Conservation (phyloP, 495 filamentous ascomycete genomes). For the Tuber melanosporum region DNA sequence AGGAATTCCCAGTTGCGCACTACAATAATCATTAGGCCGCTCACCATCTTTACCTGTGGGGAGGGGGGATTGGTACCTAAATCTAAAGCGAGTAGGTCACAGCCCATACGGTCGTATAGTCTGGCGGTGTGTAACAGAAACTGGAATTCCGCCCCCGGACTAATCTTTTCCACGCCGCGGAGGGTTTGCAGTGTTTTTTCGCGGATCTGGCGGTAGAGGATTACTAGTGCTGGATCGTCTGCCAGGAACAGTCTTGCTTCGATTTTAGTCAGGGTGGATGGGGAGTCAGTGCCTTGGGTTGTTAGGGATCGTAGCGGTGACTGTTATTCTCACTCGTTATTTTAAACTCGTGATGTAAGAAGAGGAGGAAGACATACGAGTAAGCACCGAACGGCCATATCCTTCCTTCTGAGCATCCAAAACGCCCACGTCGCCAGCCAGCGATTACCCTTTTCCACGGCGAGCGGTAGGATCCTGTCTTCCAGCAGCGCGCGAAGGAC, state of each 20-base stretch:
- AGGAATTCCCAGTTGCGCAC: conserved; percentile 87
- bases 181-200: conserved; percentile 80
- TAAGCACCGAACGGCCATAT: conserved; percentile 80
- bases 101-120: conserved; percentile 91
- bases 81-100: conserved; percentile 85
- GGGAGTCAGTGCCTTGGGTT: conserved; percentile 44
- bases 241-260: conserved; percentile 69
- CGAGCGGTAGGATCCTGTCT: conserved; percentile 71
- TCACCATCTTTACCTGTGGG: background rate
- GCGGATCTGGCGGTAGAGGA: conserved; percentile 80
- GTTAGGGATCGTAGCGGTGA: conserved; percentile 71
- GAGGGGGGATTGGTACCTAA: conserved; percentile 40
- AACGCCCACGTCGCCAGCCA: conserved; percentile 97
- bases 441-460: conserved; percentile 72
- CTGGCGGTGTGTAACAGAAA: conserved; percentile 85
- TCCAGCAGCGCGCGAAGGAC: conserved; percentile 67
- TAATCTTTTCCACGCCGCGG: conserved; percentile 74
- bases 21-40: conserved; percentile 17
- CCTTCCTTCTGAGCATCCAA: conserved; percentile 77
- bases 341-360: conserved; percentile 2
- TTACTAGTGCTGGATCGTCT: conserved; percentile 80
- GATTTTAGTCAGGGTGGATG: conserved; percentile 38
- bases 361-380: conserved; percentile 50
- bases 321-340: conserved; percentile 44
- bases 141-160: conserved; percentile 72